A percentile compares a stretch with the other conserved stretches of the same genome.
phyloP scores from a whole-genome alignment of 2,329 filamentous ascomycete genomes.

The Alternaria sp. region DNA sequence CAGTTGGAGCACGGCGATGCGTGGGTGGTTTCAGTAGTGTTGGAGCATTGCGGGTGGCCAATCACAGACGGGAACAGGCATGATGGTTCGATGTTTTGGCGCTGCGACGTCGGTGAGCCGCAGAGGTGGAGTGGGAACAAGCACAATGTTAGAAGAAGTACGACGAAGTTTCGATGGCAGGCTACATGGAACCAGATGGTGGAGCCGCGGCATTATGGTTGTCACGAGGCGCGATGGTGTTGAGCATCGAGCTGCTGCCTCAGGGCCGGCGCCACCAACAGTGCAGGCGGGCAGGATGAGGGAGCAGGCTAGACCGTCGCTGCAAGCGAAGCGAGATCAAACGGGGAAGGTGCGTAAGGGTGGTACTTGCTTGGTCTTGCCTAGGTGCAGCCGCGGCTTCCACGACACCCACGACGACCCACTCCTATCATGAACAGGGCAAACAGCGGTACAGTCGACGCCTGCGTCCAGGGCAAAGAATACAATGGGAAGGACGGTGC shows the following conservation, averaged over 20 bases:
- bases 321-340: constrained; percentile 22
- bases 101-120: constrained; percentile 29
- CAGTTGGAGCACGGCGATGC: constrained; percentile 42
- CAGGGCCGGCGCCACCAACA: constrained; percentile 21
- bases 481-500: neutral
- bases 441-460: neutral
- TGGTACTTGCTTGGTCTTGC: constrained; percentile 6
- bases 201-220: neutral
- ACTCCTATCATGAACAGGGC: neutral
- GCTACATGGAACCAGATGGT: neutral
- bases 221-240: constrained; percentile 14
- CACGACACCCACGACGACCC: constrained; percentile 1
- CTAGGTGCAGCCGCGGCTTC: constrained; percentile 14
- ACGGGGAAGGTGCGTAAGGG: constrained; percentile 26
- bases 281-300: constrained; percentile 6
- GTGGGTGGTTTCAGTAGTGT: constrained; percentile 47
- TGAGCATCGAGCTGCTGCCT: constrained; percentile 10
- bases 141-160: neutral
- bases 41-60: constrained; percentile 38
- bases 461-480: too few relatives aligned
- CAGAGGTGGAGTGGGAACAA: constrained; percentile 7
- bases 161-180: neutral
- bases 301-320: constrained; percentile 21
- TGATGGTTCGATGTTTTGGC: constrained; percentile 39
- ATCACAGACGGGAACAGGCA: constrained; percentile 33